Percentiles rank a stretch among this genome's conserved stretches.
phyloP scores from a whole-genome alignment of 148 eudicot genomes.

The Nepenthes gracilis region DNA sequence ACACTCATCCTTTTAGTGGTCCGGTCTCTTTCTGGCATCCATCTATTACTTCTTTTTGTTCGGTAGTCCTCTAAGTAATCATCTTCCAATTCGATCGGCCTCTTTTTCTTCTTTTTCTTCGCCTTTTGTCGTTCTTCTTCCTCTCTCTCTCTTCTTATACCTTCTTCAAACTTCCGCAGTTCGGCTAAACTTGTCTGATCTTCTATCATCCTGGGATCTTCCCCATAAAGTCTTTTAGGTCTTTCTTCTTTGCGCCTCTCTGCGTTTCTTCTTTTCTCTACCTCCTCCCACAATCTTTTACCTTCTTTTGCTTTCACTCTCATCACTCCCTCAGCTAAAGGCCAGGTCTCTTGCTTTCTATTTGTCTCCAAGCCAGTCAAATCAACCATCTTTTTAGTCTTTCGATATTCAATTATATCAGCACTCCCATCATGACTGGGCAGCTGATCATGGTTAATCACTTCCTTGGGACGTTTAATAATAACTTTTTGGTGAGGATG shows the following conservation, averaged over 20 bases:
- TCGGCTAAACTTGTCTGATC: constrained; percentile 41
- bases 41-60: constrained; percentile 40
- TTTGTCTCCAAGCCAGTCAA: constrained; percentile 39
- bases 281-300: constrained; percentile 62
- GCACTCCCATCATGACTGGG: constrained; percentile 39
- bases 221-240: constrained; percentile 29
- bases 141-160: constrained; percentile 66
- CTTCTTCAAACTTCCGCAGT: constrained; percentile 53
- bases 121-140: constrained; percentile 66
- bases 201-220: constrained; percentile 42
- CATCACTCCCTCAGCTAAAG: constrained; percentile 28
- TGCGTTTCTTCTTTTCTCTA: constrained; percentile 50
- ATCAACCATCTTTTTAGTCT: constrained; percentile 67
- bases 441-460: constrained; percentile 45
- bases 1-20: constrained; percentile 41
- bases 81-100: constrained; percentile 40
- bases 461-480: constrained; percentile 70
- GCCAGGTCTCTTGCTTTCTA: constrained; percentile 22
- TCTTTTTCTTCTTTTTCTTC: constrained; percentile 69
- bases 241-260: constrained; percentile 51
- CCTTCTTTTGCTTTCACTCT: constrained; percentile 37
- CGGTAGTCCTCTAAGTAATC: constrained; percentile 46
- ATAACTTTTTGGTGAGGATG: constrained; percentile 61
- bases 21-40: constrained; percentile 53
- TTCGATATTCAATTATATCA: constrained; percentile 34